Percentiles rank a stretch among this genome's conserved stretches.
These are phyloP conservation scores for Wickerhamomyces alni DNA, from an alignment of 805 yeast genomes.

Conservation along the genomic window DNA sequence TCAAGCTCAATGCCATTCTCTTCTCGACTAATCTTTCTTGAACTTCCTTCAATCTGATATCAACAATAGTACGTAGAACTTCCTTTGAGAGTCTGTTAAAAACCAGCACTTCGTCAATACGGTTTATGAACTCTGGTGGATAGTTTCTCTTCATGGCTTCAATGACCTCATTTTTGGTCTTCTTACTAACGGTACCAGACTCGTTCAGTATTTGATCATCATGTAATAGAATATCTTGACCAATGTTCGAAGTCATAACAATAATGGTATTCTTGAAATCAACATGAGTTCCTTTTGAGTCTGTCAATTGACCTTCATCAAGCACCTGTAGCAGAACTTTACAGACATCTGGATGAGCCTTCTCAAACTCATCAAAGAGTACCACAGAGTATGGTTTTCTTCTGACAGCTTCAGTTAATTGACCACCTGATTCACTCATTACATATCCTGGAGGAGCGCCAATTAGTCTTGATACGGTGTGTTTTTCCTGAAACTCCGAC, in stretches of 20 bases:
- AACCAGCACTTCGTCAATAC: constrained; percentile 89
- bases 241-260: constrained; percentile 95
- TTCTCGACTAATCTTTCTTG: constrained; percentile 73
- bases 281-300: constrained; percentile 89
- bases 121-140: constrained; percentile 93
- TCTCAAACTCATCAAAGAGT: constrained; percentile 92
- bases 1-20: constrained; percentile 56
- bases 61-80: constrained; percentile 75
- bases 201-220: constrained; percentile 47
- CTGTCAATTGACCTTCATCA: constrained; percentile 93
- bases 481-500: constrained; percentile 97
- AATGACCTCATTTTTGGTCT: constrained; percentile 51
- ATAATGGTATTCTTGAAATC: constrained; percentile 93
- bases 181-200: constrained; percentile 50
- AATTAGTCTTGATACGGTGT: constrained; percentile 81
- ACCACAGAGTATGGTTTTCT: constrained; percentile 93
- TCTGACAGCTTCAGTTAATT: constrained; percentile 91
- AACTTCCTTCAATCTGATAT: constrained; percentile 76
- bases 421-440: constrained; percentile 91
- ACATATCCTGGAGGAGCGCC: constrained; percentile 99
- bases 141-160: constrained; percentile 67
- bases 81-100: constrained; percentile 82
- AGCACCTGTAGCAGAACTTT: constrained; percentile 85
- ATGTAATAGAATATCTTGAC: constrained; percentile 78
- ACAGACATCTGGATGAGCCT: constrained; percentile 94